phyloP scores from a whole-genome alignment of 108 stramenopile genomes.

The Nitzschia sp. region DNA sequence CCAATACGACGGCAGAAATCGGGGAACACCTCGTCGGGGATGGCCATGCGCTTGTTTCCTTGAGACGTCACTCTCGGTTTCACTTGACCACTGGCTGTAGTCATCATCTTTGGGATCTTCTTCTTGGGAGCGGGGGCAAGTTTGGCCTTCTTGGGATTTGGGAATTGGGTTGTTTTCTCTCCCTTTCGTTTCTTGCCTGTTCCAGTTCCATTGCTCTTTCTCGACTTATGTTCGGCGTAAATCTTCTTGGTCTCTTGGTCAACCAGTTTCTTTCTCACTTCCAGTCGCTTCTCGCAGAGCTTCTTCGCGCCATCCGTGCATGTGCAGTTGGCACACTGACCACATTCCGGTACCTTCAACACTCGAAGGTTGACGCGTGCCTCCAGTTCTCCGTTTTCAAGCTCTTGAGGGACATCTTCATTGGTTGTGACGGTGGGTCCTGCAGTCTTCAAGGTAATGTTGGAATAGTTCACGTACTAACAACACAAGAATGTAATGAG shows the following conservation, averaged over 20 bases:
- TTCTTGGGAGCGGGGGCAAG: slow-evolving; percentile 25
- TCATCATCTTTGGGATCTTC: slow-evolving; percentile 39
- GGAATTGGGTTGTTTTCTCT: slow-evolving; percentile 4
- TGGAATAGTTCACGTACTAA: slow-evolving; percentile 82
- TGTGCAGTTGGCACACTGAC: slow-evolving; percentile 73
- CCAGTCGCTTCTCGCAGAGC: slow-evolving; percentile 62
- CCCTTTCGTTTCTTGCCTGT: slow-evolving; percentile 38
- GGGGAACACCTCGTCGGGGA: slow-evolving; percentile 76
- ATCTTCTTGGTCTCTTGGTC: slow-evolving; percentile 55
- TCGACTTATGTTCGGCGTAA: slow-evolving; percentile 9
- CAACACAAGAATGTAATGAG: background rate
- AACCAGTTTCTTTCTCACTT: slow-evolving; percentile 60
- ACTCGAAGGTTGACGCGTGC: slow-evolving; percentile 69
- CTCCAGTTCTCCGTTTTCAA: slow-evolving; percentile 77
- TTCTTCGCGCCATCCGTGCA: slow-evolving; percentile 40
- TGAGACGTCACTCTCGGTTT: slow-evolving; percentile 49
- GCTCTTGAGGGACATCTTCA: slow-evolving; percentile 40
- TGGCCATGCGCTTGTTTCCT: slow-evolving; percentile 76
- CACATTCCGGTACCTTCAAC: slow-evolving; percentile 74
- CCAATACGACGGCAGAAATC: slow-evolving; percentile 76
- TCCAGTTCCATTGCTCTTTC: slow-evolving; percentile 17
- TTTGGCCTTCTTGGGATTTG: slow-evolving; percentile 30
- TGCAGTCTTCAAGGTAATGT: slow-evolving; percentile 66
- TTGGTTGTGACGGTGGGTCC: slow-evolving; percentile 48
- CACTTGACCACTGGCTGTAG: slow-evolving; percentile 40